phyloP scores from a whole-genome alignment of 169 alveolate genomes.

The Plasmodium adleri region DNA sequence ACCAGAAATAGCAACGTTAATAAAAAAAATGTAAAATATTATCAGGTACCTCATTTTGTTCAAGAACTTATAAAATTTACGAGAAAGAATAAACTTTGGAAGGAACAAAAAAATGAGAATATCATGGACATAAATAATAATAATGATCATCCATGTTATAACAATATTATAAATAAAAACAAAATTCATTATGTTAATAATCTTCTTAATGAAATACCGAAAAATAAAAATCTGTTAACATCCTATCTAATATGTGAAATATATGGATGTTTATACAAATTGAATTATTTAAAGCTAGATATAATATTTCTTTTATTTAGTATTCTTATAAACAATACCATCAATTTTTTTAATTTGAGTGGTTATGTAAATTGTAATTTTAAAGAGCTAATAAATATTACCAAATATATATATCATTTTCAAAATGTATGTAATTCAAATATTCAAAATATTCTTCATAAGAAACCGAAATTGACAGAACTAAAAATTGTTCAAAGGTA shows the following conservation, averaged over 20 bases:
- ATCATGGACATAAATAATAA: too few relatives aligned
- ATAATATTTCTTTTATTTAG: constrained; percentile 26
- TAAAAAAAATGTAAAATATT: constrained; percentile 49
- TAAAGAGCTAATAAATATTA: constrained; percentile 45
- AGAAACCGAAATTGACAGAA: not conserved
- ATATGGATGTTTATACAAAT: constrained; percentile 53
- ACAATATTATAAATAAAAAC: constrained; percentile 34
- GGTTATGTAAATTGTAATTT: constrained; percentile 68
- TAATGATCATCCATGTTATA: too few relatives aligned
- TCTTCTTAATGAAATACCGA: constrained; percentile 49
- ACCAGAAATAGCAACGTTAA: constrained; percentile 10
- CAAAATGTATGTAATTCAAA: constrained; percentile 43
- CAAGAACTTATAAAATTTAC: constrained; percentile 48
- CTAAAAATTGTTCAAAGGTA: constrained; percentile 34
- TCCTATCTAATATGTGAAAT: constrained; percentile 36
- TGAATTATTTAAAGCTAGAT: constrained; percentile 42
- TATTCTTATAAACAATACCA: constrained; percentile 42
- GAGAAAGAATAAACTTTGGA: constrained; percentile 20
- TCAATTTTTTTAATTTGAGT: constrained; percentile 31
- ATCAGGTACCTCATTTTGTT: constrained; percentile 59
- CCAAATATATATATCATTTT: constrained; percentile 45
- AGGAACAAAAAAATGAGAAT: too few relatives aligned
- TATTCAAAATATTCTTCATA: constrained; percentile 49
- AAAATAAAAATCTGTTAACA: constrained; percentile 25
- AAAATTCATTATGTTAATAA: constrained; percentile 31